Evolutionary conservation across 352 stramenopile genomes (phyloP).

Genomic region (Pythium brassicae): DNA sequence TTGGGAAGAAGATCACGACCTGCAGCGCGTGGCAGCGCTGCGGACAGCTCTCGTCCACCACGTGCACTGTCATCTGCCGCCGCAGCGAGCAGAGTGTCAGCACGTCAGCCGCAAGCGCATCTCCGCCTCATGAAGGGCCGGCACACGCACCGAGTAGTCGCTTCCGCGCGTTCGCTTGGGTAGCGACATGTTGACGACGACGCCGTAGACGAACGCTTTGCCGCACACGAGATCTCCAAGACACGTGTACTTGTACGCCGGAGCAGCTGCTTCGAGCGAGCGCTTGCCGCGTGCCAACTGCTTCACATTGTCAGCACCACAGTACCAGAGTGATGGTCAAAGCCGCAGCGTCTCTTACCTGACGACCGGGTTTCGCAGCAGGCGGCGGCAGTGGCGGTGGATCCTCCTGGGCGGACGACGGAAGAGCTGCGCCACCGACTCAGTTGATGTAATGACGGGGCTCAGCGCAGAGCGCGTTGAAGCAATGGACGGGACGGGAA

Average conservation of each 20-base stretch:
- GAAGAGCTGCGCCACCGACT: conserved; percentile 6
- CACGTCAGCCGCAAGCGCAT: not conserved
- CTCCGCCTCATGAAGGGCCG: no score
- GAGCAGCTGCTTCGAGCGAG: conserved; percentile 26
- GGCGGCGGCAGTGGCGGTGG: not conserved
- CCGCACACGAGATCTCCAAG: conserved; percentile 54
- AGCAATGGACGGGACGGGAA: not conserved
- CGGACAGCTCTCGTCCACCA: conserved; percentile 60
- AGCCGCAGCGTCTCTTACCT: not conserved
- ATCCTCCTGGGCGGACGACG: not conserved
- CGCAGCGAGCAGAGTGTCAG: not conserved
- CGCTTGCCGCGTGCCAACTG: conserved; percentile 38
- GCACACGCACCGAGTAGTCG: conserved; percentile 69
- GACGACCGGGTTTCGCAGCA: not conserved
- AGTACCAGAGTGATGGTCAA: no score
- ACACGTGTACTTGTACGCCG: conserved; percentile 52
- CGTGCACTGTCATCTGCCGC: conserved; percentile 59
- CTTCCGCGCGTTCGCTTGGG: conserved; percentile 52
- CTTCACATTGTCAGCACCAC: no score
- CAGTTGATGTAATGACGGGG: no score
- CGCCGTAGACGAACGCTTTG: conserved; percentile 58
- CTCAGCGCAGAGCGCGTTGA: no score
- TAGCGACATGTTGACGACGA: conserved; percentile 70
- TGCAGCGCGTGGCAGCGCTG: conserved; percentile 47
- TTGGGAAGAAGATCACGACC: conserved; percentile 64